Base-by-base conservation (phyloP, 1,284 basidiomycete genomes). In the Trichosporon sp. region DNA sequence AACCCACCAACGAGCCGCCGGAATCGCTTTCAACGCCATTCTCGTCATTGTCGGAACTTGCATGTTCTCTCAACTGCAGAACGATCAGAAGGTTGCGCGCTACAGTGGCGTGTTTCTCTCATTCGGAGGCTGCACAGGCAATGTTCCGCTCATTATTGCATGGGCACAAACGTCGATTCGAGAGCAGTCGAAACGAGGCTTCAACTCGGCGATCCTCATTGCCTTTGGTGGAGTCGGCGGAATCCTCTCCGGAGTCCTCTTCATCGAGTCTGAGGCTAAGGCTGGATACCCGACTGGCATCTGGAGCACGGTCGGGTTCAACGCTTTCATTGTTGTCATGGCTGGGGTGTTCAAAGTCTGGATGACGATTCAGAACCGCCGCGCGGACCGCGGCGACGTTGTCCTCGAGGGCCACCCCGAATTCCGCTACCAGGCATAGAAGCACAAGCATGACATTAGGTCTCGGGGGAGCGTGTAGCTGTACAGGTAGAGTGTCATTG, bases 181-280 rank as follows among this genome's bases (percentile, higher is more conserved):
- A 14, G 78, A 78, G 19, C 81, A 85, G 72, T 79, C 80, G 21
- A 85, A 85, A 70, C 72, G 76, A 51, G 74, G 78, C 21, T 80
- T 82, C 72, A 76, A 77, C n/a, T 78, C 78, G 37, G 84, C 84
- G 31, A 70, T 84, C 51, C 79, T 83, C 63, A 81, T 85, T 65
- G 80, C 78, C 56, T 80, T 84, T 54, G 84, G 83, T 48, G 84
- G 84, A 69, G 73, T 85, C 48, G 85, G 85, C 32, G 85, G 85
- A 68, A 85, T 86, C 76, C 74, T 85, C 68, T 82, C 64, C 11
- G 19, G 38, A 1, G 68, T 68, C 21, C 16, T 48, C 26, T 74
- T 74, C 65, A 68, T 66, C n/a, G 31, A 74, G 59, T 56, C 54
- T 19, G 70, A 74, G 68, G 51, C 66, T 3, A 48, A 35, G 32